Evolutionary conservation across 2,329 filamentous ascomycete genomes (phyloP).

Genomic region (Fusarium torreyae): DNA sequence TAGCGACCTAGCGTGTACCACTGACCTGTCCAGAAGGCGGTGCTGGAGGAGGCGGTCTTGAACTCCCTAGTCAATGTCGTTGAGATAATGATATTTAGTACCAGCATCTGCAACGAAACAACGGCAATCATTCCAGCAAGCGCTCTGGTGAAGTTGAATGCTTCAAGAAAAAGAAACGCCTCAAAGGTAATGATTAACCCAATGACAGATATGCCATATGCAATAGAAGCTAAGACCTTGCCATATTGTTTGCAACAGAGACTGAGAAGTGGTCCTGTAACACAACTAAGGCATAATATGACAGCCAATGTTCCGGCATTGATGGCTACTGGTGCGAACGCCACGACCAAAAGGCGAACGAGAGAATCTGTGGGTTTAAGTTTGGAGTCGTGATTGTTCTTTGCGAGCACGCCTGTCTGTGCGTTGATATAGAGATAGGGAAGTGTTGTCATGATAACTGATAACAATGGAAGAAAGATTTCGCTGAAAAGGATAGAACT

Average conservation of each 20-base stretch:
- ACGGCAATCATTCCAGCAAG: constrained; percentile 92
- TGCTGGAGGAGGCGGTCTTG: constrained; percentile 95
- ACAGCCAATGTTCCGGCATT: constrained; percentile 85
- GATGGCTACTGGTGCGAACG: constrained; percentile 87
- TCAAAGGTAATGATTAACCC: constrained; percentile 90
- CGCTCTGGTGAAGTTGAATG: constrained; percentile 86
- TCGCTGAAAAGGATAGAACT: constrained; percentile 95
- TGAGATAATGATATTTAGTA: constrained; percentile 94
- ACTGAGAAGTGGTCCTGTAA: constrained; percentile 93
- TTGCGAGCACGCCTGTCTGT: constrained; percentile 80
- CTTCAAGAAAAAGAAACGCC: constrained; percentile 94
- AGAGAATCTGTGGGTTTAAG: constrained; percentile 79
- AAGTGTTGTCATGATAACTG: constrained; percentile 81
- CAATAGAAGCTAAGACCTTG: constrained; percentile 92
- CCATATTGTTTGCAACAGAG: constrained; percentile 99
- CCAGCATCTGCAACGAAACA: constrained; percentile 90
- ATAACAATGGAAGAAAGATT: constrained; percentile 87
- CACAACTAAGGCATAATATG: constrained; percentile 96
- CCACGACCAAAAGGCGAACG: constrained; percentile 75
- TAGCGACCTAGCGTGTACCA: constrained; percentile 99
- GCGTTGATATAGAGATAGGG: constrained; percentile 98
- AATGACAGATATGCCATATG: constrained; percentile 89
- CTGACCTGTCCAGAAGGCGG: constrained; percentile 99
- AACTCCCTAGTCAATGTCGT: constrained; percentile 93
- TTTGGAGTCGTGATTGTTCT: constrained; percentile 47